Conservation (phyloP, 2,329 filamentous ascomycete species). For the Exophiala xenobiotica region DNA sequence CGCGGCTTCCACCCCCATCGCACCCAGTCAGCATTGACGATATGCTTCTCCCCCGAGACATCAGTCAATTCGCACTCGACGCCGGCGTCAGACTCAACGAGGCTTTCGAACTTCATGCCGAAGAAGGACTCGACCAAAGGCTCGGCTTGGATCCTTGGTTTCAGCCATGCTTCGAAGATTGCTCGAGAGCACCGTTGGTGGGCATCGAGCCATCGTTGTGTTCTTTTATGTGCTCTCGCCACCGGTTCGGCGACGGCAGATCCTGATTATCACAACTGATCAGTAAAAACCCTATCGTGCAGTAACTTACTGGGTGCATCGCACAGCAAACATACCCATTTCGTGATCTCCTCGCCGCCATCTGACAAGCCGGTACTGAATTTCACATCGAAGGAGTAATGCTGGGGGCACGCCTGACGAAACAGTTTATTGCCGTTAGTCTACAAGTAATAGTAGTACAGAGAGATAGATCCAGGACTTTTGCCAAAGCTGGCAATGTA, state of each 20-base stretch:
- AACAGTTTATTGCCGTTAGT: too few species aligned
- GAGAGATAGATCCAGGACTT: too few species aligned
- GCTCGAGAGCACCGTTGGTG: conserved; percentile 37
- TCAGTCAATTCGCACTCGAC: conserved; percentile 28
- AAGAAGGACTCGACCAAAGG: conserved; percentile 32
- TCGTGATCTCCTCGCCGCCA: conserved; percentile 10
- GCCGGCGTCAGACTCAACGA: conserved; percentile 23
- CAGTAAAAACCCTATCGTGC: too few species aligned
- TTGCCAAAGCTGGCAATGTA: too few species aligned
- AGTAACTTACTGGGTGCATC: too few species aligned
- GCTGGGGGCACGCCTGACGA: conserved; percentile 12
- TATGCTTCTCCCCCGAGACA: conserved; percentile 22
- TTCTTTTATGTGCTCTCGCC: conserved; percentile 27
- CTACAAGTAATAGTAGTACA: too few species aligned
- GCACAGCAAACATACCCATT: conserved; percentile 16
- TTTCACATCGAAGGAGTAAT: conserved; percentile 19
- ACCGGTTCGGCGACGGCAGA: conserved; percentile 18
- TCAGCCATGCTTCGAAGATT: conserved; percentile 39
- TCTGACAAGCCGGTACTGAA: conserved; percentile 16
- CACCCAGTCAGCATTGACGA: conserved; percentile 31
- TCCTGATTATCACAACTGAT: too few species aligned
- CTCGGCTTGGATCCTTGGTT: conserved; percentile 26
- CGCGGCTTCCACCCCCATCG: conserved; percentile 34
- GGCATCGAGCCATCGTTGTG: conserved; percentile 38
- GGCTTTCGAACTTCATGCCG: conserved; percentile 33